These are phyloP conservation scores for Vigna angularis DNA, from an alignment of 306 rosid species.

Conservation along the genomic window DNA sequence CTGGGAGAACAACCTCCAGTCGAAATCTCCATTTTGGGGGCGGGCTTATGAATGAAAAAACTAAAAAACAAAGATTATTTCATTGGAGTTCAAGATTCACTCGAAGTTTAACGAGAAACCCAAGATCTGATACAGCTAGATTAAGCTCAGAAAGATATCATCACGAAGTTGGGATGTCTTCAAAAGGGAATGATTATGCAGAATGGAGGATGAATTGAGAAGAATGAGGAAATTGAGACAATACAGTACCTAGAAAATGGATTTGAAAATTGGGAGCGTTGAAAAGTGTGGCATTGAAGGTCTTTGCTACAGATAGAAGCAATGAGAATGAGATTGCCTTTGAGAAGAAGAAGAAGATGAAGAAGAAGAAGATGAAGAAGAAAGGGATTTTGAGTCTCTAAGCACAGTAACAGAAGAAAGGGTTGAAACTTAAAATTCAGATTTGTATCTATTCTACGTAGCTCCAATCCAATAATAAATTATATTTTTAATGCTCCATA, in stretches of 20 bases:
- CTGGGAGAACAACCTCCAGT: constrained; percentile 61
- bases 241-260: constrained; percentile 38
- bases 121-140: constrained; percentile 50
- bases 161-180: constrained; percentile 6
- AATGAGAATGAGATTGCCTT: constrained; percentile 5
- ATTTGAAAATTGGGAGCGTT: not conserved
- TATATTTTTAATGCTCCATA: too few relatives aligned
- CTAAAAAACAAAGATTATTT: constrained; percentile 14
- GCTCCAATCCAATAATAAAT: not conserved
- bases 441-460: constrained; percentile 1
- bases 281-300: constrained; percentile 25
- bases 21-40: constrained; percentile 65
- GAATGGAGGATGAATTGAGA: constrained; percentile 38
- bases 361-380: constrained; percentile 30
- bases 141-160: constrained; percentile 30
- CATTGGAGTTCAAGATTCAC: constrained; percentile 31
- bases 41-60: not conserved
- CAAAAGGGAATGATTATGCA: constrained; percentile 3
- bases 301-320: not conserved
- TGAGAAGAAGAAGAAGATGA: not conserved
- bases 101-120: constrained; percentile 14
- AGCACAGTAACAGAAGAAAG: constrained; percentile 6
- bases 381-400: constrained; percentile 29
- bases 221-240: constrained; percentile 44
- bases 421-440: not conserved